Evolutionary conservation across 805 yeast species (phyloP).

Genomic region (Metschnikowia sp.): DNA sequence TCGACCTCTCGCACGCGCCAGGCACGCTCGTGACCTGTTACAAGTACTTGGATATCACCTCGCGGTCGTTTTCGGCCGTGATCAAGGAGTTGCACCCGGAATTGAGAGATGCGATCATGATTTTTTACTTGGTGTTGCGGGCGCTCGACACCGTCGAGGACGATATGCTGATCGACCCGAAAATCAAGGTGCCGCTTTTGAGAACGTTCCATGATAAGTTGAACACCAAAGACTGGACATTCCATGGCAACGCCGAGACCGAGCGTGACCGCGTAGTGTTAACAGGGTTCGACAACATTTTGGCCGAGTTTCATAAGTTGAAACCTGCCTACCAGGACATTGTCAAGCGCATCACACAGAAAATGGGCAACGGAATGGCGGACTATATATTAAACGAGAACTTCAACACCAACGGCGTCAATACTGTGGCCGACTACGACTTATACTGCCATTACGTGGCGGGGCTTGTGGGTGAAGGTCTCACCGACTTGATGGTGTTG

Average conservation of each 20-base stretch:
- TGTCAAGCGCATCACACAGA: slow-evolving; percentile 67
- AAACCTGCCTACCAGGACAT: slow-evolving; percentile 75
- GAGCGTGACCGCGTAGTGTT: slow-evolving; percentile 82
- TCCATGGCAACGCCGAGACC: slow-evolving; percentile 64
- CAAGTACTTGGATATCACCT: slow-evolving; percentile 61
- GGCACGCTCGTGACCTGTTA: slow-evolving; percentile 56
- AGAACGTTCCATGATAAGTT: slow-evolving; percentile 66
- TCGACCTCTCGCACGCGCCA: slow-evolving; percentile 31
- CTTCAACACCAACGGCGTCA: slow-evolving; percentile 76
- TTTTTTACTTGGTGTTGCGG: slow-evolving; percentile 81
- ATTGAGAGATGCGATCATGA: slow-evolving; percentile 71
- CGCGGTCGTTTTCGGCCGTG: slow-evolving; percentile 93
- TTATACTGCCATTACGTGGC: slow-evolving; percentile 96
- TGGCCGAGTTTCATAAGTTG: slow-evolving; percentile 69
- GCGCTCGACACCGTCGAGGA: slow-evolving; percentile 96
- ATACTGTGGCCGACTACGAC: slow-evolving; percentile 77
- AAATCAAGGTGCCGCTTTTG: slow-evolving; percentile 69
- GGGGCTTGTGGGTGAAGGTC: slow-evolving; percentile 95
- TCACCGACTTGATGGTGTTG: slow-evolving; percentile 74
- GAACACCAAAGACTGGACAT: slow-evolving; percentile 71
- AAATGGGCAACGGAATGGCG: slow-evolving; percentile 99
- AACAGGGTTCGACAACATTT: slow-evolving; percentile 68
- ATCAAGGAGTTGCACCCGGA: slow-evolving; percentile 90
- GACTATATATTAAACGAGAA: slow-evolving; percentile 77
- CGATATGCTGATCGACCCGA: slow-evolving; percentile 81